Percentiles rank a stretch among this genome's conserved stretches.
Evolutionary conservation across 1,139 yeast species (phyloP).

Genomic region (Candida freyschussii): DNA sequence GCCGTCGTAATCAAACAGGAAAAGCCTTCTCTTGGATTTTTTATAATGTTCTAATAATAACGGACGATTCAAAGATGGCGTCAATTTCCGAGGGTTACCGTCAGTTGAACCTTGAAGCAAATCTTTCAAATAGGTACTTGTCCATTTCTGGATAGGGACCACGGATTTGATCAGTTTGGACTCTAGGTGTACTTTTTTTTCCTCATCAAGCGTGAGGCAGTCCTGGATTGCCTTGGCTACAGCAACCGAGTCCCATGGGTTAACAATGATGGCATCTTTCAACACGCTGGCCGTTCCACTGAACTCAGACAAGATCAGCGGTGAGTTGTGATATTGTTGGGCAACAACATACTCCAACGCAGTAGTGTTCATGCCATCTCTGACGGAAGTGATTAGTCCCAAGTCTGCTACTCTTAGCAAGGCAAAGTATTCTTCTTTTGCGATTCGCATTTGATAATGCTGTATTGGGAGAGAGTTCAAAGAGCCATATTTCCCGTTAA

Average conservation of each 20-base stretch:
- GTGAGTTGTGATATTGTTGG: conserved; percentile 68
- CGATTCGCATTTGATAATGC: conserved; percentile 87
- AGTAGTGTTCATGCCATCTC: conserved; percentile 97
- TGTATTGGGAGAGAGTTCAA: conserved; percentile 80
- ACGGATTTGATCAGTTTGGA: conserved; percentile 58
- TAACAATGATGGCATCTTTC: conserved; percentile 76
- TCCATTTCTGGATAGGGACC: conserved; percentile 79
- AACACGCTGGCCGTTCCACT: conserved; percentile 86
- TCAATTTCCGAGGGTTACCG: conserved; percentile 49
- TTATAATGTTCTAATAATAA: conserved; percentile 55
- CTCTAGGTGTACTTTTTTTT: conserved; percentile 40
- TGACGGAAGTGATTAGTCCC: conserved; percentile 80
- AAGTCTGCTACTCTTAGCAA: conserved; percentile 84
- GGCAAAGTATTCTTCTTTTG: conserved; percentile 85
- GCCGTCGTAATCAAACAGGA: conserved; percentile 94
- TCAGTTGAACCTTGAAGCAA: conserved; percentile 50
- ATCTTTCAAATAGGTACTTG: conserved; percentile 53
- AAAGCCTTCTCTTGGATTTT: conserved; percentile 62
- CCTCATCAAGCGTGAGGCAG: conserved; percentile 50
- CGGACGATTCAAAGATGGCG: conserved; percentile 84
- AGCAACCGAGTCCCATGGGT: conserved; percentile 96
- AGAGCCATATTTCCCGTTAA: conserved; percentile 79
- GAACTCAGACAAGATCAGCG: conserved; percentile 84
- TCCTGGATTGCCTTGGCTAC: conserved; percentile 81
- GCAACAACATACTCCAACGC: conserved; percentile 88